These are phyloP conservation scores for Penicillium sp. DNA, from an alignment of 2,329 filamentous ascomycete genomes.

Conservation along the genomic window DNA sequence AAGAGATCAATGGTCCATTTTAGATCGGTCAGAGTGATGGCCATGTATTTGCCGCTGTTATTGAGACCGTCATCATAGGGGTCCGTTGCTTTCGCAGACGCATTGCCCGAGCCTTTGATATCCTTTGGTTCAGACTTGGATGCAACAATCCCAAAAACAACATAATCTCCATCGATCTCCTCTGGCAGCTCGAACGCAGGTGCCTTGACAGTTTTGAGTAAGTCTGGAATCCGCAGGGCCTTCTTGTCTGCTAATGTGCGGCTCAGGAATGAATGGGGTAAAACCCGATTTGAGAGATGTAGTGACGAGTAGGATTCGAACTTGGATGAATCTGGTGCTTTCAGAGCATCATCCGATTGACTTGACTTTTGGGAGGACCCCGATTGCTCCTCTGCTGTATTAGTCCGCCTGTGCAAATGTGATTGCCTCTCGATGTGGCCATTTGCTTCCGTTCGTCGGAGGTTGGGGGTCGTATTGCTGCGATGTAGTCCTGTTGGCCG, in stretches of 20 bases:
- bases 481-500: slow-evolving; percentile 34
- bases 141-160: slow-evolving; percentile 84
- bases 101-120: slow-evolving; percentile 50
- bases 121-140: slow-evolving; percentile 81
- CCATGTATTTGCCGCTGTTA: slow-evolving; percentile 81
- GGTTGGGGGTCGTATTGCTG: slow-evolving; percentile 38
- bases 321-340: slow-evolving; percentile 56
- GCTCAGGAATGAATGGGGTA: slow-evolving; percentile 78
- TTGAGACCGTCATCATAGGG: slow-evolving; percentile 58
- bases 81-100: slow-evolving; percentile 45
- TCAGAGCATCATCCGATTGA: slow-evolving; percentile 21
- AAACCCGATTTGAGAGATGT: slow-evolving; percentile 78
- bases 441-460: slow-evolving; percentile 17
- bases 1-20: slow-evolving; percentile 90
- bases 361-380: slow-evolving; percentile 20
- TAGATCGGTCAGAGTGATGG: slow-evolving; percentile 81
- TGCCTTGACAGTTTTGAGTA: slow-evolving; percentile 77
- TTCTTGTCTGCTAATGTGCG: slow-evolving; percentile 79
- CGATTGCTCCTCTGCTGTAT: slow-evolving; percentile 24
- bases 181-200: slow-evolving; percentile 74
- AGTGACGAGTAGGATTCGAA: slow-evolving; percentile 87
- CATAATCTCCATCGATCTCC: slow-evolving; percentile 87
- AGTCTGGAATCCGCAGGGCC: slow-evolving; percentile 73
- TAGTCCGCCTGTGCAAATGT: slow-evolving; percentile 25
- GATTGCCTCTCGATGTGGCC: slow-evolving; percentile 20